phyloP scores from a whole-genome alignment of 176 grass and related monocot genomes.

The Avena eriantha region DNA sequence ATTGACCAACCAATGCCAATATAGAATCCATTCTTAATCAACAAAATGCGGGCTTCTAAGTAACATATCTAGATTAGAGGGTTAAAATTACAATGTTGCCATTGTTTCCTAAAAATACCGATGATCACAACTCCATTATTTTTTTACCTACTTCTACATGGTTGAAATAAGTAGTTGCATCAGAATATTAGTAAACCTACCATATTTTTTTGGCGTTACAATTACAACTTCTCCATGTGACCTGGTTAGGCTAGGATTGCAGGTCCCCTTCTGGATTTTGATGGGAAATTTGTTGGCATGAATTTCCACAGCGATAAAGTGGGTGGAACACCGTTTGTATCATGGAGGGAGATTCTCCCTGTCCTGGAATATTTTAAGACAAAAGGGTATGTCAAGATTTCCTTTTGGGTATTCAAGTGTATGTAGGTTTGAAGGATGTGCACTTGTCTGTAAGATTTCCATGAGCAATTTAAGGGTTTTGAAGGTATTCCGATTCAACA shows the following conservation, averaged over 20 bases:
- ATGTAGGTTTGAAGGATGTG: too few species aligned
- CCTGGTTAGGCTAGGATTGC: conserved; percentile 29
- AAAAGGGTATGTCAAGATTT: neutral
- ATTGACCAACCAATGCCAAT: too few species aligned
- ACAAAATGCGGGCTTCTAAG: too few species aligned
- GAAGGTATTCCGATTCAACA: neutral
- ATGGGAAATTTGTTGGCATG: conserved; percentile 32
- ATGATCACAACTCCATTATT: neutral
- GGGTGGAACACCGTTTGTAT: neutral
- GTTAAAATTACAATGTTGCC: too few species aligned
- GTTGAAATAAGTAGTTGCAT: neutral
- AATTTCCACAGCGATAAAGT: conserved; percentile 24
- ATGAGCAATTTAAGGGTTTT: too few species aligned
- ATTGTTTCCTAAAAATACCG: too few species aligned
- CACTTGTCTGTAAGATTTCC: too few species aligned
- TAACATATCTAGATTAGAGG: too few species aligned
- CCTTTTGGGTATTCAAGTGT: neutral
- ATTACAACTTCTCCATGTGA: neutral
- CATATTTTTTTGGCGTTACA: neutral
- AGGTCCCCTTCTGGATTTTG: conserved; percentile 7
- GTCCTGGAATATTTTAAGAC: conserved; percentile 2
- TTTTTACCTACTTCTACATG: neutral
- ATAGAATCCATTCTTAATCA: too few species aligned
- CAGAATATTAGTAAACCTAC: neutral
- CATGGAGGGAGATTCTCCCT: neutral